phyloP scores from a whole-genome alignment of 768 basidiomycete species.

The Tulasnella sp. region DNA sequence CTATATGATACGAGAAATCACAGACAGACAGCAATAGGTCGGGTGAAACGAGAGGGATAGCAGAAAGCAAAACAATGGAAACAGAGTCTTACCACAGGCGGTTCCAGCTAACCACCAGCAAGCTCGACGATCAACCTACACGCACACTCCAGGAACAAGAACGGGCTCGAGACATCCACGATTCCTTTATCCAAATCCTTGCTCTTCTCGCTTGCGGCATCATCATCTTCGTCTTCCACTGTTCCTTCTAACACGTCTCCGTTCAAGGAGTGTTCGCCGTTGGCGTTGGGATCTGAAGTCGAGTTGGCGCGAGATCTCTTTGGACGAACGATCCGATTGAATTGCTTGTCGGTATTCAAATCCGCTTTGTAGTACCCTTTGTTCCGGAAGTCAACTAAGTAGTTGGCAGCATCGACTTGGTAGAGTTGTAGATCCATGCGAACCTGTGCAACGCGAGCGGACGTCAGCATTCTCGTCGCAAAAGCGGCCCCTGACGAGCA shows the following conservation, averaged over 20 bases:
- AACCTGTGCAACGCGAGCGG: constrained; percentile 50
- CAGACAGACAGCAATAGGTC: background rate
- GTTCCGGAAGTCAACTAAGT: constrained; percentile 97
- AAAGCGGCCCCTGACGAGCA: background rate
- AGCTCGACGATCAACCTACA: constrained; percentile 91
- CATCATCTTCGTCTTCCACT: constrained; percentile 61
- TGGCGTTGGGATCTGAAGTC: background rate
- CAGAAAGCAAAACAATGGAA: background rate
- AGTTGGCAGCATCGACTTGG: constrained; percentile 92
- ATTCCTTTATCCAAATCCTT: constrained; percentile 33
- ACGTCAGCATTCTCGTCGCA: constrained; percentile 9
- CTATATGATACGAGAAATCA: background rate
- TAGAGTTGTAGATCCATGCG: constrained; percentile 98
- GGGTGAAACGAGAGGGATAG: background rate
- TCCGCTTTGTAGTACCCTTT: constrained; percentile 85
- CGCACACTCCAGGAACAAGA: constrained; percentile 95
- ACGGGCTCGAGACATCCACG: constrained; percentile 55
- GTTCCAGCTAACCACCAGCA: constrained; percentile 54
- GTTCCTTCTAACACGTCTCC: background rate
- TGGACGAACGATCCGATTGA: constrained; percentile 28
- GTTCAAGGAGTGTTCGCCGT: constrained; percentile 21
- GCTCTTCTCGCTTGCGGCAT: constrained; percentile 42
- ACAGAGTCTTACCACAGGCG: background rate
- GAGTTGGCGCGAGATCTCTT: constrained; percentile 7
- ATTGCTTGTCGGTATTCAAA: constrained; percentile 24